Conservation (phyloP, 129 eudicot species). For the Logfia minima region DNA sequence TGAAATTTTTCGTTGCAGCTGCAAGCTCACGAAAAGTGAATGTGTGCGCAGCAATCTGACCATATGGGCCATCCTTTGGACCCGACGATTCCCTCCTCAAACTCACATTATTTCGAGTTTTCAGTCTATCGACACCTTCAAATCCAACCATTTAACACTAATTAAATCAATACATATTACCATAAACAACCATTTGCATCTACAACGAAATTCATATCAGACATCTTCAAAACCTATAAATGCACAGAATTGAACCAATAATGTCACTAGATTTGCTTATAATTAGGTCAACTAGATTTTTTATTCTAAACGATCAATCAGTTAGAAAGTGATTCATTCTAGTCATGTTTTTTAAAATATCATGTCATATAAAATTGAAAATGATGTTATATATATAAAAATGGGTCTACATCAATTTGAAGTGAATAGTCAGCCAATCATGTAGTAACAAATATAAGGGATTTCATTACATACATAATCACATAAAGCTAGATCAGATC, state of each 20-base stretch:
- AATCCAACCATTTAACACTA: conserved; percentile 17
- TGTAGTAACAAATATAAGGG: neutral
- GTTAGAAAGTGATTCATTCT: neutral
- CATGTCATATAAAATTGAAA: conserved; percentile 13
- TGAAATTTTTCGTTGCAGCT: conserved; percentile 77
- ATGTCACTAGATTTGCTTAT: conserved; percentile 17
- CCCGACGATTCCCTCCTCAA: conserved; percentile 57
- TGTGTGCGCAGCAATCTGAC: conserved; percentile 85
- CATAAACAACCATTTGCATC: conserved; percentile 1
- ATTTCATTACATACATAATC: neutral
- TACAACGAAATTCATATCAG: neutral
- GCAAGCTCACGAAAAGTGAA: conserved; percentile 96
- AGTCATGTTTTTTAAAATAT: conserved; percentile 1
- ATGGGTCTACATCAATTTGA: conserved; percentile 36
- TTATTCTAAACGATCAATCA: conserved; percentile 1
- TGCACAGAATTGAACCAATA: neutral
- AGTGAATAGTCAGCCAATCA: conserved; percentile 19
- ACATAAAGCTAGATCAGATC: conserved; percentile 45
- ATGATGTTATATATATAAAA: conserved; percentile 5
- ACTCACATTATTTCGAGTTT: conserved; percentile 63
- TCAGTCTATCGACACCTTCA: conserved; percentile 74
- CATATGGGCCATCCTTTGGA: conserved; percentile 57
- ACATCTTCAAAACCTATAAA: conserved; percentile 54
- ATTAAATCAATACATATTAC: neutral
- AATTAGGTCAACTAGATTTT: neutral